phyloP scores from a whole-genome alignment of 495 filamentous ascomycete species.

The Lophium mytilinum region DNA sequence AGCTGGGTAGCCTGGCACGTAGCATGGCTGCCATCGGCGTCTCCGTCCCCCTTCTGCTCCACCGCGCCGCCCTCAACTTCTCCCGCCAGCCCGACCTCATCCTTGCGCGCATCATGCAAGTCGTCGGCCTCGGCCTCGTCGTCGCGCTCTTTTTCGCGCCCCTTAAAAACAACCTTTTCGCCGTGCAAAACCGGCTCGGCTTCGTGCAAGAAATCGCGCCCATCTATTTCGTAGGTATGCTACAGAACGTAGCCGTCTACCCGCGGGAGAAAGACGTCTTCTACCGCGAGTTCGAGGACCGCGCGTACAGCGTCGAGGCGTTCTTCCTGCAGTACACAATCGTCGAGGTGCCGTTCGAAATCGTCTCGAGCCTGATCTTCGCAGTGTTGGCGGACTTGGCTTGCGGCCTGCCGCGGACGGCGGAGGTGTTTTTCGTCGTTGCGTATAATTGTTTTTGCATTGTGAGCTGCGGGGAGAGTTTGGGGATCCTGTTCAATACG shows the following conservation, averaged over 20 bases:
- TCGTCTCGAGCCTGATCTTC: slow-evolving; percentile 55
- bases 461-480: slow-evolving; percentile 61
- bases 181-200: slow-evolving; percentile 61
- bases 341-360: slow-evolving; percentile 62
- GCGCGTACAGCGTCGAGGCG: slow-evolving; percentile 55
- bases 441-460: slow-evolving; percentile 63
- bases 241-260: slow-evolving; percentile 68
- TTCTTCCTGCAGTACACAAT: slow-evolving; percentile 62
- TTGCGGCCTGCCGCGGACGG: slow-evolving; percentile 52
- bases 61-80: slow-evolving; percentile 58
- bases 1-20: slow-evolving; percentile 56
- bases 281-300: slow-evolving; percentile 62
- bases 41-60: slow-evolving; percentile 56
- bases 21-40: slow-evolving; percentile 51
- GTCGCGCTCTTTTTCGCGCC: slow-evolving; percentile 66
- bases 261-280: slow-evolving; percentile 61
- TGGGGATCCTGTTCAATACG: slow-evolving; percentile 76
- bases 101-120: slow-evolving; percentile 58
- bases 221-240: slow-evolving; percentile 68
- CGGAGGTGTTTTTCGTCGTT: slow-evolving; percentile 54
- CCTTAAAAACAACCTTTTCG: slow-evolving; percentile 55
- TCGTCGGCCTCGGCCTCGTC: slow-evolving; percentile 57
- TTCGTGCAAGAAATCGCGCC: slow-evolving; percentile 62
- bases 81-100: slow-evolving; percentile 55
- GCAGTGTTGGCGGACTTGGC: slow-evolving; percentile 51